Percentiles rank a stretch among this genome's conserved stretches.
Evolutionary conservation across 2,329 filamentous ascomycete species (phyloP).

Genomic region (Rachicladosporium sp.): DNA sequence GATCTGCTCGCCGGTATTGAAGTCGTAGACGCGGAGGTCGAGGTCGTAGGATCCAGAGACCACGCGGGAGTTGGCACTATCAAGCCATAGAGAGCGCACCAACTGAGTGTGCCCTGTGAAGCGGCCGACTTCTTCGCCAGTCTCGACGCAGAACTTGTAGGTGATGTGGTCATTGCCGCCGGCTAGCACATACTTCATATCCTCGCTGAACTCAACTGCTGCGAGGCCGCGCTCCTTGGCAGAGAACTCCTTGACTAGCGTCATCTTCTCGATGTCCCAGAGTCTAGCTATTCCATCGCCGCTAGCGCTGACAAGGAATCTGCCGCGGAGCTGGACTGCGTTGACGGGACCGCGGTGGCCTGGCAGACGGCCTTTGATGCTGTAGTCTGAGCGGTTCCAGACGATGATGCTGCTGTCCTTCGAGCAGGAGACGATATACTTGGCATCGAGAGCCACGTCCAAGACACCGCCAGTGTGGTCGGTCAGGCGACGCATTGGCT

Average conservation of each 20-base stretch:
- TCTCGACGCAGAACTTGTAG: constrained; percentile 90
- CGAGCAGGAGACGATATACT: constrained; percentile 90
- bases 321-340: constrained; percentile 85
- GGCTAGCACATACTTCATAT: constrained; percentile 83
- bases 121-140: constrained; percentile 68
- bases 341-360: constrained; percentile 91
- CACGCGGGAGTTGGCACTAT: constrained; percentile 72
- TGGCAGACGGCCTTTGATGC: constrained; percentile 62
- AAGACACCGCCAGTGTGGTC: constrained; percentile 81
- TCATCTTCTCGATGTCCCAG: constrained; percentile 85
- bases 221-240: constrained; percentile 89
- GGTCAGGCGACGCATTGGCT: constrained; percentile 63
- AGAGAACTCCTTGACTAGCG: constrained; percentile 77
- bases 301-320: constrained; percentile 83
- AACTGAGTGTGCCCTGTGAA: constrained; percentile 75
- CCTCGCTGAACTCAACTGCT: constrained; percentile 90
- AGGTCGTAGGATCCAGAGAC: constrained; percentile 91
- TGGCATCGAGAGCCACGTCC: constrained; percentile 83
- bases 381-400: constrained; percentile 75
- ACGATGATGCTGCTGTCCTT: constrained; percentile 92
- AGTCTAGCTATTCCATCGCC: constrained; percentile 89
- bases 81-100: constrained; percentile 82
- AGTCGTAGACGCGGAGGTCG: constrained; percentile 89
- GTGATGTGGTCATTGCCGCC: constrained; percentile 94
- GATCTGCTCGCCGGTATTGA: constrained; percentile 61